Evolutionary conservation across 306 rosid species (phyloP).

Genomic region (Castanea crenata): DNA sequence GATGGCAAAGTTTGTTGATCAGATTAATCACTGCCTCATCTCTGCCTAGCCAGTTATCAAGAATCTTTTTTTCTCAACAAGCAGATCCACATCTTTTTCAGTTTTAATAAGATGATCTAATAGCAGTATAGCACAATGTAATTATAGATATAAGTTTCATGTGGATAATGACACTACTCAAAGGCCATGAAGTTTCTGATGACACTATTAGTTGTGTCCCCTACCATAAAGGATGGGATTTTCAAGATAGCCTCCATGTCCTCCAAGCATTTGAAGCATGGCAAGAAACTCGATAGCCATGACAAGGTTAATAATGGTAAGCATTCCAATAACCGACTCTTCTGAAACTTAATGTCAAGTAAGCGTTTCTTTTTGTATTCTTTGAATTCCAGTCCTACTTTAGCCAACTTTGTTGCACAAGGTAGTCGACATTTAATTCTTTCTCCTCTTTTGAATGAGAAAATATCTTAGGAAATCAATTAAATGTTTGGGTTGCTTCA

Average conservation of each 20-base stretch:
- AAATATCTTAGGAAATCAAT: too few relatives aligned
- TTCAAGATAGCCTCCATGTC: background rate
- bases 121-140: slow-evolving; percentile 3
- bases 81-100: slow-evolving; percentile 17
- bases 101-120: slow-evolving; percentile 24
- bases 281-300: background rate
- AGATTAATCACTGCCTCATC: slow-evolving; percentile 2
- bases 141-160: slow-evolving; percentile 9
- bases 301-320: background rate
- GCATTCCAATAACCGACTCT: background rate
- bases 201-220: background rate
- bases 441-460: too few relatives aligned
- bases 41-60: slow-evolving; percentile 21
- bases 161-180: slow-evolving; percentile 25
- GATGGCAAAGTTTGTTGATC: slow-evolving; percentile 1
- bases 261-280: background rate
- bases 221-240: background rate
- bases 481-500: too few relatives aligned
- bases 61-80: slow-evolving; percentile 11
- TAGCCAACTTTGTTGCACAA: slow-evolving; percentile 8
- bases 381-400: background rate
- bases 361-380: background rate
- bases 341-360: background rate
- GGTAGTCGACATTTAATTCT: background rate
- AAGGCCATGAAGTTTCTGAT: slow-evolving; percentile 31